Evolutionary conservation across 352 stramenopile genomes (phyloP).

Genomic region (Aphanomyces euteiches): DNA sequence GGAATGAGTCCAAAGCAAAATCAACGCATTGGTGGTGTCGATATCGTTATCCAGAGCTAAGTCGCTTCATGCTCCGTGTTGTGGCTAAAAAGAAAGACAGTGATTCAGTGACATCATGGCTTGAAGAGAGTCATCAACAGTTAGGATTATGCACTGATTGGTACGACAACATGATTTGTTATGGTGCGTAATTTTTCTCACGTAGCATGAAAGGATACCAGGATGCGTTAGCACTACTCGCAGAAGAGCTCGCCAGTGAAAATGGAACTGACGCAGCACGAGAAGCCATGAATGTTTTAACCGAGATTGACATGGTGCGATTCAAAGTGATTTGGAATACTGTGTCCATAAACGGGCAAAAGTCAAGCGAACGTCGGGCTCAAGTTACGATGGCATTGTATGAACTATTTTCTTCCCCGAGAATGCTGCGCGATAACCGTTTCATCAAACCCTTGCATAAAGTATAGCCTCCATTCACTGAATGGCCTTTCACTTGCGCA

Average conservation of each 20-base stretch:
- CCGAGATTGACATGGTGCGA: constrained; percentile 64
- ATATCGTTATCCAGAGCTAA: constrained; percentile 17
- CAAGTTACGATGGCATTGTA: constrained; percentile 53
- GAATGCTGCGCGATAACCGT: constrained; percentile 78
- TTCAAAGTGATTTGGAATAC: constrained; percentile 51
- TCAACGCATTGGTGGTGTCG: constrained; percentile 27
- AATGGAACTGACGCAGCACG: constrained; percentile 65
- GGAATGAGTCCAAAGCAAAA: constrained; percentile 8
- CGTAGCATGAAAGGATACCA: constrained; percentile 82
- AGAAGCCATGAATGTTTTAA: constrained; percentile 65
- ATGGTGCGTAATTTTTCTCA: neutral
- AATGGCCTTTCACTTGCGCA: neutral
- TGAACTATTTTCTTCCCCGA: constrained; percentile 69
- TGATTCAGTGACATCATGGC: constrained; percentile 1
- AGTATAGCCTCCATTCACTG: constrained; percentile 32
- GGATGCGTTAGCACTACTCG: constrained; percentile 50
- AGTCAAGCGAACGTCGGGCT: constrained; percentile 27
- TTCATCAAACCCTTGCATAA: constrained; percentile 71
- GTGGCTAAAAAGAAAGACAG: constrained; percentile 3
- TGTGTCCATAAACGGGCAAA: neutral
- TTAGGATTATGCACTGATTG: constrained; percentile 23
- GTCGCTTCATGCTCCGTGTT: constrained; percentile 26
- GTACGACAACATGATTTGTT: constrained; percentile 3
- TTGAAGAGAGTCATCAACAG: constrained; percentile 15
- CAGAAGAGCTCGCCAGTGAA: constrained; percentile 68